Percentiles rank a stretch among this genome's conserved stretches.
Conservation (phyloP, 2,329 filamentous ascomycete species). For the Aspergillus ibericus region DNA sequence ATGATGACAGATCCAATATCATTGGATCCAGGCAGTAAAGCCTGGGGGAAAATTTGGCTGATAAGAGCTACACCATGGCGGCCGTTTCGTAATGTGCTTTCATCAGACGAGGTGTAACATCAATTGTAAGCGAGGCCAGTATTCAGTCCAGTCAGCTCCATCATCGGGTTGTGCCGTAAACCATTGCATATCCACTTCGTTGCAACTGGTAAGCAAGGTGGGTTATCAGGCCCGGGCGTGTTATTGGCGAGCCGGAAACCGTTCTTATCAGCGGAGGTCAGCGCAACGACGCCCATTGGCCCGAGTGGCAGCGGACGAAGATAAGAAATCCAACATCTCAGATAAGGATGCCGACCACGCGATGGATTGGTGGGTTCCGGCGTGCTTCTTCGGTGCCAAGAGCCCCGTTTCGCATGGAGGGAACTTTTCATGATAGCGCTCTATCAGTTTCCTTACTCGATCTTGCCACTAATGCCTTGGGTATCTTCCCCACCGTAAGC, state of each 20-base stretch:
- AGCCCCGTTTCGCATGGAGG: neutral
- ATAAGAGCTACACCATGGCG: neutral
- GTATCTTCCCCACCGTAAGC: neutral
- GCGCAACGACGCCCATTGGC: neutral
- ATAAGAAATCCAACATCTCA: neutral
- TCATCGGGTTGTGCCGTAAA: neutral
- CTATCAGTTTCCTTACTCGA: conserved; percentile 10
- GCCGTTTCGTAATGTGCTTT: conserved; percentile 1
- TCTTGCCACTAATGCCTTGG: conserved; percentile 9
- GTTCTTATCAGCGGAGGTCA: conserved; percentile 8
- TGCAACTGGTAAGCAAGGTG: neutral
- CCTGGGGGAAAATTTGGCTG: neutral
- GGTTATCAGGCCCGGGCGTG: neutral
- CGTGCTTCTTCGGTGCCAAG: neutral
- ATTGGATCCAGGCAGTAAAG: conserved; percentile 3
- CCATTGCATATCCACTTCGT: neutral
- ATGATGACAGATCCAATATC: neutral
- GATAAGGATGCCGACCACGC: neutral
- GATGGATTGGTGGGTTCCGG: neutral
- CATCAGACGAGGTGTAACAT: neutral
- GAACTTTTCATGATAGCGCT: neutral
- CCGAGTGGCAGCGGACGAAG: neutral
- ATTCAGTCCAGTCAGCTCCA: neutral
- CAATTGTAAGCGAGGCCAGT: neutral
- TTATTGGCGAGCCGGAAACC: conserved; percentile 3